Evolutionary conservation across 805 yeast species (phyloP), one percentile per base, ranked within the genome.

Genomic region (Pichia thaimueangensis): DNA sequence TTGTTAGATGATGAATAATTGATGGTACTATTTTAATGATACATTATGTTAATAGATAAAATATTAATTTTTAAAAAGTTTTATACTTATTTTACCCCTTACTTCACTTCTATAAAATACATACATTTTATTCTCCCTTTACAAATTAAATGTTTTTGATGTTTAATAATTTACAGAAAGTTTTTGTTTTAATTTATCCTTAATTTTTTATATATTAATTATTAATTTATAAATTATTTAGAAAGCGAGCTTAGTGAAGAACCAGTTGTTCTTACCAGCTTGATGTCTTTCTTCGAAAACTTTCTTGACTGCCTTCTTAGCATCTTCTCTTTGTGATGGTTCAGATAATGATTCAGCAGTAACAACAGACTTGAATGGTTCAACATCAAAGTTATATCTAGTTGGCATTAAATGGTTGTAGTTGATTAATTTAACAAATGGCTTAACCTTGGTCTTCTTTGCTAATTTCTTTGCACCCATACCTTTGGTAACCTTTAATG

Each of bases 331-430:
- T 76, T 89, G 96, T 57, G 97, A 78, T 73, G 97, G 96, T 80
- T 93, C 97, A 68, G 78, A 78, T 71, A 93, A 84, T 65, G 97
- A 79, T 71, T 91, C 98, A 62, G 91, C 76, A 63, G 96, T 74
- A 65, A 93, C 85, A 62, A 80, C 83, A 65, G 84, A 65, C 81
- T 93, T 93, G 81, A 93, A 83, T 59, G 86, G 74, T 71, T 93
- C 97, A 65, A 91, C 93, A 70, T 93, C 97, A 66, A 93, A 81
- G 52, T 95, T 80, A 86, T 93, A 93, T 80, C 98, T 89, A 68
- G 98, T 93, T 79, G 98, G 98, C 91, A 93, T 83, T 73, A 93
- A 79, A 75, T 93, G 98, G 88, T 88, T 88, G 95, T 89, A 93
- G 96, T 93, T 93, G 71, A 93, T 80, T 68, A 86, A 88, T 82